phyloP scores from a whole-genome alignment of 176 grass and related monocot species.

The Oryza meyeriana region DNA sequence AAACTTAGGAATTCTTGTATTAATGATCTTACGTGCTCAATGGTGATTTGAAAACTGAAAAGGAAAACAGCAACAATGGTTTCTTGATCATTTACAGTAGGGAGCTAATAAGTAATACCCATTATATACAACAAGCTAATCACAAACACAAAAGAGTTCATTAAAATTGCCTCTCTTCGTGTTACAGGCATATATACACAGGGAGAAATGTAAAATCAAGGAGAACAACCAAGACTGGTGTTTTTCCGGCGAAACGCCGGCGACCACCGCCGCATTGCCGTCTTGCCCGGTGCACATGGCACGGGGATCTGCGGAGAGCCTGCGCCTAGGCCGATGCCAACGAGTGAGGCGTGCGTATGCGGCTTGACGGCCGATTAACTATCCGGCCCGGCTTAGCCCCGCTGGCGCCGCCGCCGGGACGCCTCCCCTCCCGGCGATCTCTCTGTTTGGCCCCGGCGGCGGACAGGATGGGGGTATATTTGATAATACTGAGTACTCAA shows the following conservation, averaged over 20 bases:
- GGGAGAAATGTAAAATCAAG: neutral
- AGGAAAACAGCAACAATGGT: too few species aligned
- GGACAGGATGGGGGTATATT: neutral
- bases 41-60: too few species aligned
- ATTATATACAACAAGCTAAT: neutral
- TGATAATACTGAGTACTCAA: neutral
- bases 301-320: too few species aligned
- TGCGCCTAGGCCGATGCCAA: too few species aligned
- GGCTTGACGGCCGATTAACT: too few species aligned
- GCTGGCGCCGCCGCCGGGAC: too few species aligned
- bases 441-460: too few species aligned
- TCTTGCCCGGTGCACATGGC: too few species aligned
- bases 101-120: neutral
- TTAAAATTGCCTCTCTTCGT: slow-evolving; percentile 22
- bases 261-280: neutral
- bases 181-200: neutral
- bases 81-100: neutral
- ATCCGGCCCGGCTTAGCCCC: too few species aligned
- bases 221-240: neutral
- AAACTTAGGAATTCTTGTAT: neutral
- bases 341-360: too few species aligned
- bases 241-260: neutral
- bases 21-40: neutral
- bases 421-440: too few species aligned
- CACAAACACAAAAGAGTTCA: slow-evolving; percentile 22